Evolutionary conservation across 2,329 filamentous ascomycete genomes (phyloP).

Genomic region (Pseudogymnoascus pannorum): DNA sequence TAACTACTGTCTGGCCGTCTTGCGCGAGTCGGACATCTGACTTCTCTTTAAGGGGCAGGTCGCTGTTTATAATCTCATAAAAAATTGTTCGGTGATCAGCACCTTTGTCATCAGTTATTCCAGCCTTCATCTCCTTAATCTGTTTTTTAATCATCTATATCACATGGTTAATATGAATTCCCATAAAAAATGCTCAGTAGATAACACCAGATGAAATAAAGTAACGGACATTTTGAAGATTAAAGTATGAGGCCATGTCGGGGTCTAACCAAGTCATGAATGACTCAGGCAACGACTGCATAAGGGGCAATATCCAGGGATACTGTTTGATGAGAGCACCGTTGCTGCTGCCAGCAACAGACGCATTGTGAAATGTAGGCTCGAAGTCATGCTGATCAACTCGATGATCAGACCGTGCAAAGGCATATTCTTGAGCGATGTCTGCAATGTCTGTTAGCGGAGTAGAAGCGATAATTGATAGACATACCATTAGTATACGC

Average conservation of each 20-base stretch:
- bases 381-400: conserved; percentile 21
- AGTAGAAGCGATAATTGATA: background rate
- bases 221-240: conserved; percentile 14
- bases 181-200: background rate
- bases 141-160: conserved; percentile 11
- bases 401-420: conserved; percentile 21
- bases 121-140: conserved; percentile 9
- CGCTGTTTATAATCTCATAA: conserved; percentile 21
- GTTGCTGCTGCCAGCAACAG: conserved; percentile 13
- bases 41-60: conserved; percentile 32
- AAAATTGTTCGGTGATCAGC: conserved; percentile 22
- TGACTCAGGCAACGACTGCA: conserved; percentile 12
- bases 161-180: background rate
- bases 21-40: conserved; percentile 25
- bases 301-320: conserved; percentile 15
- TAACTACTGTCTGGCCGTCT: conserved; percentile 25
- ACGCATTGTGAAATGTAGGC: conserved; percentile 16
- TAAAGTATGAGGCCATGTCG: conserved; percentile 15
- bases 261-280: conserved; percentile 13
- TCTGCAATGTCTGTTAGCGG: conserved; percentile 17
- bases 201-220: background rate
- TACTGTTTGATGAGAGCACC: conserved; percentile 20
- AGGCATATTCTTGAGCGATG: conserved; percentile 26
- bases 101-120: conserved; percentile 10
- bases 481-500: conserved; percentile 17